A percentile compares a stretch with the other conserved stretches of the same genome.
Conservation (phyloP, 176 grass and related monocot species). For the Metroxylon sagu region DNA sequence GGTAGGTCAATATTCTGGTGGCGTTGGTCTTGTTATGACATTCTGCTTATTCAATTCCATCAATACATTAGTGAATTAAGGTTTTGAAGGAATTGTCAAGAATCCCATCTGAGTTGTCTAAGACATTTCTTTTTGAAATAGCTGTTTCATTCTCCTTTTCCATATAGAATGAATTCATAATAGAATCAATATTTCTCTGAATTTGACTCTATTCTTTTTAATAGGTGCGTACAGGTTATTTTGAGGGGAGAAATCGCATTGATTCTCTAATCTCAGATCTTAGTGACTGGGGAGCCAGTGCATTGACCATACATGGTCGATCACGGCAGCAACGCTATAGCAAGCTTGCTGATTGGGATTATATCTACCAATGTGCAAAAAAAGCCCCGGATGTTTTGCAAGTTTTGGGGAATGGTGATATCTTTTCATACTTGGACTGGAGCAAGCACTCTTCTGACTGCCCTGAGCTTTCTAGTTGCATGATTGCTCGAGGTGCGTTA, state of each 20-base stretch:
- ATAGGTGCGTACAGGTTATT: conserved; percentile 91
- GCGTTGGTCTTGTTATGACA: too few species aligned
- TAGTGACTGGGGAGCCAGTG: conserved; percentile 64
- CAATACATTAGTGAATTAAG: too few species aligned
- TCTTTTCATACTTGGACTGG: conserved; percentile 86
- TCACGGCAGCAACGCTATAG: conserved; percentile 93
- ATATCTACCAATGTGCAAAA: conserved; percentile 72
- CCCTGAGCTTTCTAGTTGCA: conserved; percentile 53
- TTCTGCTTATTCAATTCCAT: too few species aligned
- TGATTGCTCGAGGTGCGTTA: conserved; percentile 87
- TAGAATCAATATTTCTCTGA: background rate
- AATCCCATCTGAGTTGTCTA: too few species aligned
- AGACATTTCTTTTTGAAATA: too few species aligned
- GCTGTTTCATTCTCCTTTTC: too few species aligned
- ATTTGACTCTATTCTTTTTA: conserved; percentile 7
- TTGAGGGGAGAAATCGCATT: conserved; percentile 86
- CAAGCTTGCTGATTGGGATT: conserved; percentile 92
- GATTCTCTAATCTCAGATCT: conserved; percentile 85
- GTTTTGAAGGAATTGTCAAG: too few species aligned
- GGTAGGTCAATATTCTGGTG: conserved; percentile 25
- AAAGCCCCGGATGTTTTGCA: conserved; percentile 69
- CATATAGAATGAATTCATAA: too few species aligned
- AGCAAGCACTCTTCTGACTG: conserved; percentile 43
- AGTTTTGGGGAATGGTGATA: conserved; percentile 89
- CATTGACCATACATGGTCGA: conserved; percentile 84